phyloP scores from a whole-genome alignment of 2,329 filamentous ascomycete genomes.

The Trichoderma hamatum region DNA sequence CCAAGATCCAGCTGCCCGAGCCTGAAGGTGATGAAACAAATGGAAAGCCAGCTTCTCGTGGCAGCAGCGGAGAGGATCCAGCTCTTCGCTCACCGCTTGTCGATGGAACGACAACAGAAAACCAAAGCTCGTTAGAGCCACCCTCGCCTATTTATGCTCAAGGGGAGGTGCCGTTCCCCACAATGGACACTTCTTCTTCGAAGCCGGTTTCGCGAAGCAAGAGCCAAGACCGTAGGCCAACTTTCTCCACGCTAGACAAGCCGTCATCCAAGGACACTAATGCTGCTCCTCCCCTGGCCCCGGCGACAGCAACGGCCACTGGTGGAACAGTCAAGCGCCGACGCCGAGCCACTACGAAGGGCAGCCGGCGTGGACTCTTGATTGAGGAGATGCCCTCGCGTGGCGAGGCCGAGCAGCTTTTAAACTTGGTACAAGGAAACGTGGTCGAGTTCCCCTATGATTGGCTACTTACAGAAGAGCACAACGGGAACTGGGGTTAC shows the following conservation, averaged over 20 bases:
- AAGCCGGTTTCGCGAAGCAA: slow-evolving; percentile 44
- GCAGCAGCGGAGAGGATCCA: slow-evolving; percentile 18
- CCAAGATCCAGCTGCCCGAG: slow-evolving; percentile 39
- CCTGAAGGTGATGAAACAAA: slow-evolving; percentile 32
- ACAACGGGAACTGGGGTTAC: slow-evolving; percentile 94
- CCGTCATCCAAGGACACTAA: slow-evolving; percentile 45
- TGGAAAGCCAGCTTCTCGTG: slow-evolving; percentile 38
- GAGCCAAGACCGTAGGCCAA: slow-evolving; percentile 55
- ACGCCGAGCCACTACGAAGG: slow-evolving; percentile 70
- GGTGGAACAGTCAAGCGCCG: slow-evolving; percentile 61
- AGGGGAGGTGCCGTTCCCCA: slow-evolving; percentile 52
- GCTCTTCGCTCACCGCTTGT: slow-evolving; percentile 29
- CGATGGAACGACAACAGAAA: slow-evolving; percentile 31
- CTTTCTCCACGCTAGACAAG: slow-evolving; percentile 59
- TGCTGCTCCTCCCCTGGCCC: slow-evolving; percentile 32
- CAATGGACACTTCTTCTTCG: slow-evolving; percentile 46
- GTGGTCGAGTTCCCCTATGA: slow-evolving; percentile 94
- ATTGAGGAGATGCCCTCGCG: slow-evolving; percentile 76
- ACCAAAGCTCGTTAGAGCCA: slow-evolving; percentile 38
- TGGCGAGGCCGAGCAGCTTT: slow-evolving; percentile 77
- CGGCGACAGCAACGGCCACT: slow-evolving; percentile 32
- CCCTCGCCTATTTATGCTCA: slow-evolving; percentile 44
- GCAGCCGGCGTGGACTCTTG: slow-evolving; percentile 65
- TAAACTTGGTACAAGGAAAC: slow-evolving; percentile 82
- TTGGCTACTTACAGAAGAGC: slow-evolving; percentile 90